Percentiles rank a stretch among this genome's conserved stretches.
Evolutionary conservation across 225 moss, liverwort and hornwort species (phyloP).

Genomic region (Bryoerythrophyllum caledonicum): DNA sequence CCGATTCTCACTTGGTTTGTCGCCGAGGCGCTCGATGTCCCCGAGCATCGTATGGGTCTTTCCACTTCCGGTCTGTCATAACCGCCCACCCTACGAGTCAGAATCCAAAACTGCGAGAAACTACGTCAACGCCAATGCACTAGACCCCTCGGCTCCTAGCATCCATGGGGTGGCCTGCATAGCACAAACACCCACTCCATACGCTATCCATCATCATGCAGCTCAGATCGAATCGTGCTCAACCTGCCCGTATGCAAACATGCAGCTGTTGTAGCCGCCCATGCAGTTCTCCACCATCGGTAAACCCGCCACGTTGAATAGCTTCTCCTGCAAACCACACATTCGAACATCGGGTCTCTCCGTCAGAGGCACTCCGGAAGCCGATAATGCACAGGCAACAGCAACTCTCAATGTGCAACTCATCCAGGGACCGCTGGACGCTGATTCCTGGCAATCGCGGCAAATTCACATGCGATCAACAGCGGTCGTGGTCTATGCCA

Average conservation of each 20-base stretch:
- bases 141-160: background rate
- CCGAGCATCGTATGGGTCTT: slow-evolving; percentile 75
- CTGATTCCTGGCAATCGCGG: background rate
- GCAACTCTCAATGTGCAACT: background rate
- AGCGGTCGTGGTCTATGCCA: background rate
- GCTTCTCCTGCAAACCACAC: slow-evolving; percentile 40
- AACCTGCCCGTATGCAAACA: slow-evolving; percentile 66
- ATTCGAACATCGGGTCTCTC: background rate
- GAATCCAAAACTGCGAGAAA: background rate
- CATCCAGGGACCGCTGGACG: background rate
- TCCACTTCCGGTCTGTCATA: slow-evolving; percentile 64
- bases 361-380: slow-evolving; percentile 11
- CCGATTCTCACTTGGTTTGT: slow-evolving; percentile 58
- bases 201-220: background rate
- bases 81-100: background rate
- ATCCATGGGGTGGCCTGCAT: background rate
- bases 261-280: slow-evolving; percentile 63
- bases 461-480: background rate
- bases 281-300: slow-evolving; percentile 66
- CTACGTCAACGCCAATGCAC: background rate
- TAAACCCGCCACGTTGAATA: slow-evolving; percentile 55
- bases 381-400: background rate
- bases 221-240: background rate
- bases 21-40: slow-evolving; percentile 55
- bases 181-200: no score